Percentiles rank a stretch among this genome's conserved stretches.
Evolutionary conservation across 2,329 filamentous ascomycete genomes (phyloP).

Genomic region (Venturia pyrina): DNA sequence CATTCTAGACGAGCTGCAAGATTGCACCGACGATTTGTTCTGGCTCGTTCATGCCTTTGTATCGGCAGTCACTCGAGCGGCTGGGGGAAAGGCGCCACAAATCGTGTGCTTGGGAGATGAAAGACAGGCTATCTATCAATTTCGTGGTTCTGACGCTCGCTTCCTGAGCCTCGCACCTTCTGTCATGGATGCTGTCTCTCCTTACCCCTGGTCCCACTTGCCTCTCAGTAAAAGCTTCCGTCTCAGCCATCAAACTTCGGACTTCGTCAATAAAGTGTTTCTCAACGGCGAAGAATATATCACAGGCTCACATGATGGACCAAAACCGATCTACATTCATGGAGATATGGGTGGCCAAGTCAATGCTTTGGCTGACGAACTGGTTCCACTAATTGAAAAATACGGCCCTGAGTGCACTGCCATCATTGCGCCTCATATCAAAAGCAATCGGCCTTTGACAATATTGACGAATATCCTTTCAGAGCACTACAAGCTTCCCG

Average conservation of each 20-base stretch:
- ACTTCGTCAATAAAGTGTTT: conserved; percentile 14
- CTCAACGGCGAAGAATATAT: conserved; percentile 14
- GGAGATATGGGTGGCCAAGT: conserved; percentile 7
- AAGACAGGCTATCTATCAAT: conserved; percentile 15
- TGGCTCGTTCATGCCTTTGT: conserved; percentile 14
- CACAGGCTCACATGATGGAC: conserved; percentile 14
- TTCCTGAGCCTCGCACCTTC: conserved; percentile 13
- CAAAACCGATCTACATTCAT: conserved; percentile 13
- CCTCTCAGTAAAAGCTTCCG: conserved; percentile 15
- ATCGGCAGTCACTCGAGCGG: conserved; percentile 13
- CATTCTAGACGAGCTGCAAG: conserved; percentile 14
- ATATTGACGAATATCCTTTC: conserved; percentile 12
- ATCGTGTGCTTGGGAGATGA: conserved; percentile 15
- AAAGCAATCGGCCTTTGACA: conserved; percentile 4
- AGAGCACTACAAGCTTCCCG: conserved; percentile 10
- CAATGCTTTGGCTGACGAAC: conserved; percentile 5
- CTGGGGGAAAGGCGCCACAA: conserved; percentile 11
- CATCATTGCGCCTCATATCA: conserved; percentile 13
- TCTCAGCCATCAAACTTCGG: conserved; percentile 13
- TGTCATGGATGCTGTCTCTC: conserved; percentile 12
- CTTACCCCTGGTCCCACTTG: conserved; percentile 12
- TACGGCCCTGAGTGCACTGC: conserved; percentile 13
- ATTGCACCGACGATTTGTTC: conserved; percentile 15
- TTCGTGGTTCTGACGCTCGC: conserved; percentile 14
- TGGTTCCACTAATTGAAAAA: conserved; percentile 13